These are phyloP conservation scores for Typha latifolia DNA, from an alignment of 176 grass and related monocot genomes.

Conservation along the genomic window DNA sequence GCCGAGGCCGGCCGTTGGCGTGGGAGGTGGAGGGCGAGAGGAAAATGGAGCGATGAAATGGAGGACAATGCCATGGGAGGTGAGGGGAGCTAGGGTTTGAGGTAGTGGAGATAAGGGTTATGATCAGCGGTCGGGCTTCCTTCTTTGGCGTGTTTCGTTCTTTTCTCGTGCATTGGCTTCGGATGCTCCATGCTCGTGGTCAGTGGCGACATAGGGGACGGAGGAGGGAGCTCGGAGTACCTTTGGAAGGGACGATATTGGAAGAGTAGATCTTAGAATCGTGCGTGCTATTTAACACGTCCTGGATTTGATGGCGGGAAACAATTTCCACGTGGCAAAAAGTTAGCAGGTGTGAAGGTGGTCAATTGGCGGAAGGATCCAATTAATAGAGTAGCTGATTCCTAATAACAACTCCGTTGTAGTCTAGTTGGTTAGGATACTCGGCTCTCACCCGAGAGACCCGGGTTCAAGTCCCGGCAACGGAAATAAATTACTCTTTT, in stretches of 20 bases:
- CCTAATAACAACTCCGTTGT: slow-evolving; percentile 34
- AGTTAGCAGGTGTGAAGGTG: too few relatives aligned
- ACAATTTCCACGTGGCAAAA: too few relatives aligned
- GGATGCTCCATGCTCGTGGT: too few relatives aligned
- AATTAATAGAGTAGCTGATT: too few relatives aligned
- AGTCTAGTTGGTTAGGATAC: slow-evolving; percentile 54
- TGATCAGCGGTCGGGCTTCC: neutral
- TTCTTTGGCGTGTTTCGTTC: neutral
- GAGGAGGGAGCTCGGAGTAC: too few relatives aligned
- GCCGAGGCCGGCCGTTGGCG: neutral
- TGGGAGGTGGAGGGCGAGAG: neutral
- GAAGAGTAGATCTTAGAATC: too few relatives aligned
- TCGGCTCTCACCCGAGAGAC: slow-evolving; percentile 47
- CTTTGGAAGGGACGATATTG: too few relatives aligned
- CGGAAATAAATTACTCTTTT: slow-evolving; percentile 25
- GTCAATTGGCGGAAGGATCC: too few relatives aligned
- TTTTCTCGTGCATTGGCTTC: neutral
- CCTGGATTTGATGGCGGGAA: too few relatives aligned
- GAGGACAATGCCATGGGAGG: neutral
- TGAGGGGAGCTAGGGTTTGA: neutral
- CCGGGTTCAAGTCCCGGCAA: slow-evolving; percentile 59
- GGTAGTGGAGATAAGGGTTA: neutral
- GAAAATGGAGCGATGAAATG: neutral
- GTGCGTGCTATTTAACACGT: too few relatives aligned
- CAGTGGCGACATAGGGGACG: too few relatives aligned